phyloP scores from a whole-genome alignment of 164 flowering plant species.

The Annona cherimola region DNA sequence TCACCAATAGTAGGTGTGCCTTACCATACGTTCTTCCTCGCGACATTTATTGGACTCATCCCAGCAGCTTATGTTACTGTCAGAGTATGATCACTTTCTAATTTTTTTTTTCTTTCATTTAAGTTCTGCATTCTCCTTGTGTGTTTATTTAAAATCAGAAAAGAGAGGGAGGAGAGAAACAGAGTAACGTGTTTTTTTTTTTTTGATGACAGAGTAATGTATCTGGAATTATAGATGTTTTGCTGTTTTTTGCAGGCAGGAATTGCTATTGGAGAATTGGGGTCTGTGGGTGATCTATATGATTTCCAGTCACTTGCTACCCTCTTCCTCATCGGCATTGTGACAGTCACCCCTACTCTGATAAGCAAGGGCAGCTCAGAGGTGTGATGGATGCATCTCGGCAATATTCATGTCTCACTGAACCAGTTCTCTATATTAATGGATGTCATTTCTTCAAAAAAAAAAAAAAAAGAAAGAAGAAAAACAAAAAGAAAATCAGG shows the following conservation, averaged over 20 bases:
- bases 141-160: background rate
- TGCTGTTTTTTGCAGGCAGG: constrained; percentile 61
- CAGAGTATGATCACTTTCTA: constrained; percentile 39
- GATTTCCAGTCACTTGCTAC: constrained; percentile 82
- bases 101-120: background rate
- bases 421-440: too few relatives aligned
- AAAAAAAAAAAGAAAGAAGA: too few relatives aligned
- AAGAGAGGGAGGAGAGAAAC: background rate
- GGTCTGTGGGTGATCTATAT: constrained; percentile 76
- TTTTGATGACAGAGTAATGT: background rate
- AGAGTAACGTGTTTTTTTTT: background rate
- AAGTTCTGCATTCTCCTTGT: background rate
- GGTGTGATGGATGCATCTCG: background rate
- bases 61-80: constrained; percentile 97
- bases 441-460: too few relatives aligned
- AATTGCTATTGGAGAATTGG: constrained; percentile 78
- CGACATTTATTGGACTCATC: constrained; percentile 77
- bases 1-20: constrained; percentile 97
- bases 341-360: constrained; percentile 73
- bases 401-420: too few relatives aligned
- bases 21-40: constrained; percentile 78
- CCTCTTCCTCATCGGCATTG: constrained; percentile 72
- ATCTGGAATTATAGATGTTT: background rate
- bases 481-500: too few relatives aligned
- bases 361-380: constrained; percentile 47